Evolutionary conservation across 2,329 filamentous ascomycete species (phyloP).

Genomic region (Microcyclospora pomicola): DNA sequence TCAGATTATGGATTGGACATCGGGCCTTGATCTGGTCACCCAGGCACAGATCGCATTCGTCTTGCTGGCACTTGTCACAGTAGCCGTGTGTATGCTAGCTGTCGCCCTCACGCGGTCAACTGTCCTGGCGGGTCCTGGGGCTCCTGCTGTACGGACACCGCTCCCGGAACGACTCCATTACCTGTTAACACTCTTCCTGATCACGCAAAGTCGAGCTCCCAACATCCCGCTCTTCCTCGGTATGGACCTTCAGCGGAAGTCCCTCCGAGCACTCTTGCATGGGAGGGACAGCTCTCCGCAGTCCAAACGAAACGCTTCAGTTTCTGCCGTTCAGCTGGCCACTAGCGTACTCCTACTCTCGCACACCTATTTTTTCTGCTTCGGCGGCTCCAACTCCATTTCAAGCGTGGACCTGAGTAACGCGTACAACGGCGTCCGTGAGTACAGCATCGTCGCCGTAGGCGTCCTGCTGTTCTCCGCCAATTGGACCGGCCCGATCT

Average conservation of each 20-base stretch:
- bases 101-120: constrained; percentile 7
- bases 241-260: constrained; percentile 44
- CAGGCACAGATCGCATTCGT: constrained; percentile 26
- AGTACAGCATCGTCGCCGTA: constrained; percentile 69
- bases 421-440: constrained; percentile 81
- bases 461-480: constrained; percentile 71
- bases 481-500: constrained; percentile 86
- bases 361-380: constrained; percentile 73
- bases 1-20: constrained; percentile 15
- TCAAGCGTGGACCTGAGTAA: constrained; percentile 89
- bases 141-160: constrained; percentile 7
- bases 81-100: constrained; percentile 16
- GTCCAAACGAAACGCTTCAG: constrained; percentile 1
- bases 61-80: constrained; percentile 19
- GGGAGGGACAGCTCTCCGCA: neutral
- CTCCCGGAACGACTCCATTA: constrained; percentile 40
- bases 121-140: constrained; percentile 1
- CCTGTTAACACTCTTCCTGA: constrained; percentile 60
- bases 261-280: constrained; percentile 14
- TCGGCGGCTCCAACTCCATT: constrained; percentile 86
- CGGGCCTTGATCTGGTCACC: constrained; percentile 18
- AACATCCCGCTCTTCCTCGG: constrained; percentile 78
- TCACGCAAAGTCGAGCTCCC: constrained; percentile 73
- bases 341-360: constrained; percentile 63
- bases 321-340: constrained; percentile 30